These are phyloP conservation scores for Hibiscus syriacus DNA, from an alignment of 345 rosid species.

Conservation along the genomic window DNA sequence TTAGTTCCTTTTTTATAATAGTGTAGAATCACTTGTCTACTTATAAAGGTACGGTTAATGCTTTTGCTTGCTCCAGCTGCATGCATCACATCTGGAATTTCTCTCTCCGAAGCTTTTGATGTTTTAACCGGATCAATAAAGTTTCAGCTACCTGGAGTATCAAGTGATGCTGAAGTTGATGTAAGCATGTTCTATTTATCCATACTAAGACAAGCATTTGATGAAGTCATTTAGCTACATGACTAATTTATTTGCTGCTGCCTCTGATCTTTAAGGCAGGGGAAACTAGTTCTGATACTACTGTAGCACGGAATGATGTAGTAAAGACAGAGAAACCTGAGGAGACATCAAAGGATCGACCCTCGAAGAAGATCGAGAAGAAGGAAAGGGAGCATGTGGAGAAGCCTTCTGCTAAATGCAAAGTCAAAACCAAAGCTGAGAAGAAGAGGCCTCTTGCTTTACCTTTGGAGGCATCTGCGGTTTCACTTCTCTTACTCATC, in stretches of 20 bases:
- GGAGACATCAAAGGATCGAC: constrained; percentile 45
- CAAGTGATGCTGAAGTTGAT: constrained; percentile 36
- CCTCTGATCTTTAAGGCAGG: constrained; percentile 49
- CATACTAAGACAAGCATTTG: not conserved
- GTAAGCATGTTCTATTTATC: constrained; percentile 34
- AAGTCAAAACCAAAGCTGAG: constrained; percentile 30
- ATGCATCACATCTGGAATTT: constrained; percentile 97
- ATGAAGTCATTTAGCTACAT: constrained; percentile 8
- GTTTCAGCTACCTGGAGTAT: constrained; percentile 17
- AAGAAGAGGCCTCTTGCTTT: constrained; percentile 27
- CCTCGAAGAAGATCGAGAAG: constrained; percentile 58
- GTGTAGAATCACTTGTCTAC: not conserved
- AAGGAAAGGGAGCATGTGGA: constrained; percentile 58
- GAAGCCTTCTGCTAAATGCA: constrained; percentile 28
- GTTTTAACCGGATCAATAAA: not conserved
- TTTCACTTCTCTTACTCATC: not conserved
- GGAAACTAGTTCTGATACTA: constrained; percentile 37
- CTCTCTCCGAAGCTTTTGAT: constrained; percentile 28
- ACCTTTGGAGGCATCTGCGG: not conserved
- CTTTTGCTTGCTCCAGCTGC: constrained; percentile 99
- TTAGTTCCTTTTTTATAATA: not conserved
- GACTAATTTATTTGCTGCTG: constrained; percentile 15
- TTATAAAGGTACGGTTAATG: constrained; percentile 27
- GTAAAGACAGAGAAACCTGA: constrained; percentile 41
- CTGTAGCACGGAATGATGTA: constrained; percentile 29